Base-by-base conservation (phyloP, 1,139 yeast genomes). In the Pichia sp. region DNA sequence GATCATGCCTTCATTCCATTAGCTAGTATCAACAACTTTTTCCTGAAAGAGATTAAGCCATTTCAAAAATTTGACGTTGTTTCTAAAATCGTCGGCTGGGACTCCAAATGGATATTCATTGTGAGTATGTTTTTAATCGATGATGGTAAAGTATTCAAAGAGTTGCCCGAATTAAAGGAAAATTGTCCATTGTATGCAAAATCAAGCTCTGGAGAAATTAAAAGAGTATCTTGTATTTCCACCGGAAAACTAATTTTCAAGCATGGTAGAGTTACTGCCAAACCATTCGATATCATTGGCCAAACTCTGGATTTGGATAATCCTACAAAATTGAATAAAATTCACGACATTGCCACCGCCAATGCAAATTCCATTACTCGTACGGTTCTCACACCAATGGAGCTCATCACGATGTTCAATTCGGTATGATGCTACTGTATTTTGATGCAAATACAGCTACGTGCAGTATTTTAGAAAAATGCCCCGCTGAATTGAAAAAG, bases 161-260 rank as follows among this genome's bases (percentile, higher is more conserved):
- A 23, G 3, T 8, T 26, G n/a, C 9, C 38, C 23, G 38, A 36
- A 36, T 36, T 27, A 27, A 6, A 6, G 5, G 38, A 36, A 26
- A 26, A 16, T 16, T 16, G 23, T 16, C 23, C 23, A 16, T 16
- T 16, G 23, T 16, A 16, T 16, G 23, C 23, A 1, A 16, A 16
- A 16, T 16, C 23, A 16, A 16, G 23, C 23, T 16, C 23, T 16
- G 23, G 23, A 16, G 23, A 16, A 16, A 16, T 16, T 16, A 33
- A 49, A 16, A 45, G 57, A 38, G 45, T 49, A 10, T 44, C 39
- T 36, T 82, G 90, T 1, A 66, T 80, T 34, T 79, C 84, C 1
- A 60, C 88, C 36, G 82, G 95, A 8, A 86, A 84, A 63, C 84
- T 87, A 54, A 95, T 88, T 2, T 75, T 88, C 58, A 85, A 85